Conservation (phyloP, 306 rosid genomes). For the Lagenaria siceraria region DNA sequence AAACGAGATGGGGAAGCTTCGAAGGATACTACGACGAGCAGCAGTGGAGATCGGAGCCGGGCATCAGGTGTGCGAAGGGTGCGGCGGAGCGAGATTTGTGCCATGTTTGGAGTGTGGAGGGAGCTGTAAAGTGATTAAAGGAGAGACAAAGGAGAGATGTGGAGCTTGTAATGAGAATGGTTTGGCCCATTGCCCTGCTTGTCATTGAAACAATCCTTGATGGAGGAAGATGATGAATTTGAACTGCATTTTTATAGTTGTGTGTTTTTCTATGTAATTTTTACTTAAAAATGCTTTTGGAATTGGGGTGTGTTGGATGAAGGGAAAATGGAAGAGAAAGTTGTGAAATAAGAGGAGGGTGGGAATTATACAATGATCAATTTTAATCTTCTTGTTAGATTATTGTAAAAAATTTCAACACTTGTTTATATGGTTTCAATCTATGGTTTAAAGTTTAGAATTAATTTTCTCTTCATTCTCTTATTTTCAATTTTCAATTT, state of each 20-base stretch:
- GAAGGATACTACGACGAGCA: slow-evolving; percentile 35
- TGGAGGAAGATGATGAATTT: not conserved
- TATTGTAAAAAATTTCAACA: not conserved
- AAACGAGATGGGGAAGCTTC: slow-evolving; percentile 52
- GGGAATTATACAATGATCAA: not conserved
- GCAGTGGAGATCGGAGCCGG: slow-evolving; percentile 63
- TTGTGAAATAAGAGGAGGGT: not conserved
- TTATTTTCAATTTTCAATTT: too few species aligned
- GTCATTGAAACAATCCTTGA: slow-evolving; percentile 5
- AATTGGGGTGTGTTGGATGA: not conserved
- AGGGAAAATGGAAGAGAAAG: not conserved
- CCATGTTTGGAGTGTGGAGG: slow-evolving; percentile 84
- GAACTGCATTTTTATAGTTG: not conserved
- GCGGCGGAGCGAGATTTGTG: slow-evolving; percentile 76
- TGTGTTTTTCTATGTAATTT: not conserved
- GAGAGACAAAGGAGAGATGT: slow-evolving; percentile 35
- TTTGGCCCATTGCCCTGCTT: slow-evolving; percentile 50
- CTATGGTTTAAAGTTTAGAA: too few species aligned
- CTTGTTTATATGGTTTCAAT: not conserved
- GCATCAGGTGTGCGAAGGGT: slow-evolving; percentile 47
- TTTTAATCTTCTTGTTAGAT: not conserved
- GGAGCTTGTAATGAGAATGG: slow-evolving; percentile 72
- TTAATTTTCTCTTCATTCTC: too few species aligned
- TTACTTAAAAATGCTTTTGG: not conserved
- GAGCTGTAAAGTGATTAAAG: slow-evolving; percentile 44